A percentile compares a stretch with the other conserved stretches of the same genome.
These are phyloP conservation scores for Aspergillus hiratsukae DNA, from an alignment of 2,329 filamentous ascomycete genomes.

Conservation along the genomic window DNA sequence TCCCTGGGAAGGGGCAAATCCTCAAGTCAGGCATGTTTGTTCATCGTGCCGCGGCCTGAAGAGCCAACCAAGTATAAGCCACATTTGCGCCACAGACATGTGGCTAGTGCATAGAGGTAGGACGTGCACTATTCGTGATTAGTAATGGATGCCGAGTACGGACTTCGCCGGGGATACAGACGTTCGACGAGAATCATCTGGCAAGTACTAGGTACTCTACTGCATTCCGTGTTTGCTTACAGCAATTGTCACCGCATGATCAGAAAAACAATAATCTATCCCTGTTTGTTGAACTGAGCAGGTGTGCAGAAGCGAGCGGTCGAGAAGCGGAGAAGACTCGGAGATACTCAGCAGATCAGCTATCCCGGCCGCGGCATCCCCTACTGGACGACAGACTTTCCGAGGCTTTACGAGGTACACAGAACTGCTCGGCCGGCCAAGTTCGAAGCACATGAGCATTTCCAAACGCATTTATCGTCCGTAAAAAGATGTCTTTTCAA, in stretches of 20 bases:
- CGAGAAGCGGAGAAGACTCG: not conserved
- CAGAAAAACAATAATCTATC: not conserved
- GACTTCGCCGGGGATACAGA: constrained; percentile 2
- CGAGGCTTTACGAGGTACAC: not conserved
- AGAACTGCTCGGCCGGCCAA: not conserved
- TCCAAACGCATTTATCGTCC: not conserved
- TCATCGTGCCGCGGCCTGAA: not conserved
- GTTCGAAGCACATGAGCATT: not conserved
- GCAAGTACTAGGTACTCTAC: not conserved
- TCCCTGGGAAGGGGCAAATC: not conserved
- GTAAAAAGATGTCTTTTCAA: not conserved
- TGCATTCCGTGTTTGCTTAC: constrained; percentile 2
- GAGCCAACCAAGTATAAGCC: not conserved
- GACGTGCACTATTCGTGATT: not conserved
- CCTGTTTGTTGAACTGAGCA: not conserved
- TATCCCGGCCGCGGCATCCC: not conserved
- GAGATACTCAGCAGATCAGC: not conserved
- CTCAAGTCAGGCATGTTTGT: not conserved
- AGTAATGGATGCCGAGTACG: not conserved
- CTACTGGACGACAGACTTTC: not conserved
- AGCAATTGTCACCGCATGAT: not conserved
- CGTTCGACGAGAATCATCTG: not conserved
- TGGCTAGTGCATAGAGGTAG: not conserved
- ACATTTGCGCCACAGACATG: not conserved
- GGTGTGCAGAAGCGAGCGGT: not conserved